Evolutionary conservation across 768 basidiomycete genomes (phyloP), one percentile per base, ranked within the genome.

Genomic region (Rhizopogon salebrosus): DNA sequence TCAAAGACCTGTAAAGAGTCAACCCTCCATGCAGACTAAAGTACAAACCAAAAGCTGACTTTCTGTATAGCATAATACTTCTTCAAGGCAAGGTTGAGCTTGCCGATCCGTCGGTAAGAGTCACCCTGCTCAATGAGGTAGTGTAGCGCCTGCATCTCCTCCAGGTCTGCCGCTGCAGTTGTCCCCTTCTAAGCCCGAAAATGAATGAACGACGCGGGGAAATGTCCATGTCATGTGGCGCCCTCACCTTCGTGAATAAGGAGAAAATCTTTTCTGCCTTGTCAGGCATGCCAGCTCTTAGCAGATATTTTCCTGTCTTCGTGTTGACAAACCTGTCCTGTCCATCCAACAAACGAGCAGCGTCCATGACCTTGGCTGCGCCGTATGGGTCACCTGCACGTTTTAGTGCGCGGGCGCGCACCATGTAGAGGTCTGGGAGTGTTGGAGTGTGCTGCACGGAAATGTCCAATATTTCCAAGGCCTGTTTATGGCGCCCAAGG

Each of bases 291-390:
- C 90, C 95, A 5, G 88, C 91, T 40, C 95, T 74, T 37, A 98
- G 67, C 42, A 87, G 78, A 64, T 98, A 98, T 66, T 98, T 98
- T 0, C 85, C 95, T 43, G 81, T 79, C 67, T 98, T 98, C 34
- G 90, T 90, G 69, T 99, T 98, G 62, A 99, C 67, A 71, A 92
- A 97, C 41, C 97, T 76, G 65, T 99, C 97, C 70, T 98, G 97
- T 0, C 91, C 86, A 65, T 99, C 97, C 45, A 99, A 72, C 22
- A 79, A 63, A 40, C 92, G 75, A 3, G 97, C 94, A 14, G 90
- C 86, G 59, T 95, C 87, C 69, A 94, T 77, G 34, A 78, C 77
- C 6, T 72, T 70, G 0, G 92, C 89, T 0, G 94, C 97, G 0
- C 83, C 87, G 23, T 78, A 69, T 0, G 77, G 72, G 59, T 98